Conservation (phyloP, 1,139 yeast genomes). For the Geotrichum klebahnii region DNA sequence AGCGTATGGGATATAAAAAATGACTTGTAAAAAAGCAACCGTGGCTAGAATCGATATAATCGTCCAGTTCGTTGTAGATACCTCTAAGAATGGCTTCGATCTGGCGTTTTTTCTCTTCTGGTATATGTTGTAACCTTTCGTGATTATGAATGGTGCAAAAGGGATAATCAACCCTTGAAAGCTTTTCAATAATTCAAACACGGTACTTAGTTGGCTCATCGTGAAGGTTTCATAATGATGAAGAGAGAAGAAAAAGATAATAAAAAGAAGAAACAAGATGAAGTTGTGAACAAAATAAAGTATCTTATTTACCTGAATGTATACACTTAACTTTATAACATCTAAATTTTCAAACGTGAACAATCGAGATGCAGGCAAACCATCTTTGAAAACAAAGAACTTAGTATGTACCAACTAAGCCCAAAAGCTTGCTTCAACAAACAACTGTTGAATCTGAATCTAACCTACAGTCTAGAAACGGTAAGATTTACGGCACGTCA, state of each 20-base stretch:
- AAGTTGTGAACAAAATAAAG: not conserved
- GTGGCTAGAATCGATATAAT: not conserved
- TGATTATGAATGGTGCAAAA: not conserved
- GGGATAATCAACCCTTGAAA: not conserved
- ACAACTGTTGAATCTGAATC: too few species aligned
- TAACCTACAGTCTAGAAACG: not conserved
- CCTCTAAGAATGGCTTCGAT: not conserved
- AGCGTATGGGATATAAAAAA: not conserved
- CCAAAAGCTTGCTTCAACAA: too few species aligned
- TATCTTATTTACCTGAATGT: too few species aligned
- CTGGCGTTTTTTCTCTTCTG: not conserved
- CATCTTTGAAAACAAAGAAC: too few species aligned
- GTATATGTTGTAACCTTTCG: not conserved
- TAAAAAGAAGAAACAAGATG: not conserved
- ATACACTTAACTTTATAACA: too few species aligned
- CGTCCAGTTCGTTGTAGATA: slow-evolving; percentile 7
- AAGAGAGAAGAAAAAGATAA: not conserved
- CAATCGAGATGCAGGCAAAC: too few species aligned
- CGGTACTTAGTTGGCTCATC: slow-evolving; percentile 1
- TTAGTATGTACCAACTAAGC: too few species aligned
- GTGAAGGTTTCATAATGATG: not conserved
- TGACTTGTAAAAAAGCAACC: not conserved
- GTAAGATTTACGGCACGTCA: not conserved
- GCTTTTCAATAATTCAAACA: not conserved
- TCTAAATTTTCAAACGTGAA: too few species aligned